Base-by-base conservation (phyloP, 495 filamentous ascomycete genomes). In the Xylaria flabelliformis region DNA sequence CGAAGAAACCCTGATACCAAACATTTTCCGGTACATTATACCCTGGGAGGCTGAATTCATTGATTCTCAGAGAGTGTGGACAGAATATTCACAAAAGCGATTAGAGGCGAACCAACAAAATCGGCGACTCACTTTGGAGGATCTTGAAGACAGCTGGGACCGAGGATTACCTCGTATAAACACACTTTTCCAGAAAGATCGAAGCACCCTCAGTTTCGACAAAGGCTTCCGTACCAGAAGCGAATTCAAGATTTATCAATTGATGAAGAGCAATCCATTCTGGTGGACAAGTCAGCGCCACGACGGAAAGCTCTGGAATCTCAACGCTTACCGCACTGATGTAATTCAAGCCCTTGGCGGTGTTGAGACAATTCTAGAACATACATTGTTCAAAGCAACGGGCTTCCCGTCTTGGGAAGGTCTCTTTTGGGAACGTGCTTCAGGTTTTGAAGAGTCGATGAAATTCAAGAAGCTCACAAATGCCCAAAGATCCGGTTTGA, bases 381-480 rank as follows among this genome's bases (percentile, higher is more conserved):
- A 99, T 78, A 98, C 96, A 0, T 82, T 99, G 10, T 99, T 99
- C 90, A 98, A 98, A 80, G 97, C 97, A 8, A 99, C 97, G 1
- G 97, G 95, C 62, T 99, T 99, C 82, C 95, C 96, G 29, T 97
- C 93, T 3, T 99, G 97, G 96, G 97, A 99, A 81, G 97, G 97
- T 78, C 87, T 99, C 26, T 99, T 99, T 82, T 99, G 97, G 97
- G 97, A 98, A 78, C 92, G 92, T 71, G 94, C 94, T 59, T 89
- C 83, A 69, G 90, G 91, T 77, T 93, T 94, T 73, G 90, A 93
- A 77, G 92, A 94, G 76, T 89, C 86, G 0, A 99, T 98, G 95
- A 98, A 98, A 80, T 98, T 97, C 87, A 99, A 98, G 85, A 99
- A 99, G 83, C 87, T 99, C 73, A 99, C 97, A 7, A 99, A 99